Evolutionary conservation across 768 basidiomycete genomes (phyloP).

Genomic region (Leccinum arenicola): DNA sequence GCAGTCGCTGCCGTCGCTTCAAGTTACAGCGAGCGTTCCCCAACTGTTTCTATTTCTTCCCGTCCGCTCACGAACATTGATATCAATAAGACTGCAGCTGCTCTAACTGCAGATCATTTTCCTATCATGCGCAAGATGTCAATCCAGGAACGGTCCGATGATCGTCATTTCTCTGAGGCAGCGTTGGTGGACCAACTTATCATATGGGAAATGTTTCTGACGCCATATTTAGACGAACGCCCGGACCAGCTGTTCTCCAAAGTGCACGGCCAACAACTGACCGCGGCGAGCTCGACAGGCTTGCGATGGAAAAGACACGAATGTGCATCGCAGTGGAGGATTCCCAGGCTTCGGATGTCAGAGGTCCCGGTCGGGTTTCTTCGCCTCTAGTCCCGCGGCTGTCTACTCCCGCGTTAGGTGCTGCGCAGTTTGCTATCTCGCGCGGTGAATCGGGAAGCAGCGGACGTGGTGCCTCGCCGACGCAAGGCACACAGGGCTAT

Average conservation of each 20-base stretch:
- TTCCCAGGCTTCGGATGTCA: not conserved
- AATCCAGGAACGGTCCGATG: not conserved
- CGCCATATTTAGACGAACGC: conserved; percentile 1
- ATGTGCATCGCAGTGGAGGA: not conserved
- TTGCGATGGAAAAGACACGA: not conserved
- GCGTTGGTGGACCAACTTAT: conserved; percentile 7
- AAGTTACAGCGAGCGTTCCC: not conserved
- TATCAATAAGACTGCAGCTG: not conserved
- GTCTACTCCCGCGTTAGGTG: not conserved
- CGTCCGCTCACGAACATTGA: not conserved
- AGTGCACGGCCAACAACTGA: not conserved
- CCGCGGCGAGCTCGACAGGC: not conserved
- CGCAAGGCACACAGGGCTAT: not conserved
- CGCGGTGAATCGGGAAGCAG: not conserved
- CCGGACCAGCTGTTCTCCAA: not conserved
- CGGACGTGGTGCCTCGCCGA: not conserved
- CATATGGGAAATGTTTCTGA: not conserved
- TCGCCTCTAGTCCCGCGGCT: not conserved
- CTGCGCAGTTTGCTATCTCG: not conserved
- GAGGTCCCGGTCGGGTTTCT: too few species aligned
- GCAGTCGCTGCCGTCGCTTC: not conserved
- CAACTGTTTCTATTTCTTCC: not conserved
- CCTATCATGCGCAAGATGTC: not conserved
- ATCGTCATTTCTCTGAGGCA: not conserved
- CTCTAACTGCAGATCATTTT: not conserved